These are phyloP conservation scores for Takakia lepidozioides DNA, from an alignment of 225 moss, liverwort and hornwort species.

Conservation along the genomic window DNA sequence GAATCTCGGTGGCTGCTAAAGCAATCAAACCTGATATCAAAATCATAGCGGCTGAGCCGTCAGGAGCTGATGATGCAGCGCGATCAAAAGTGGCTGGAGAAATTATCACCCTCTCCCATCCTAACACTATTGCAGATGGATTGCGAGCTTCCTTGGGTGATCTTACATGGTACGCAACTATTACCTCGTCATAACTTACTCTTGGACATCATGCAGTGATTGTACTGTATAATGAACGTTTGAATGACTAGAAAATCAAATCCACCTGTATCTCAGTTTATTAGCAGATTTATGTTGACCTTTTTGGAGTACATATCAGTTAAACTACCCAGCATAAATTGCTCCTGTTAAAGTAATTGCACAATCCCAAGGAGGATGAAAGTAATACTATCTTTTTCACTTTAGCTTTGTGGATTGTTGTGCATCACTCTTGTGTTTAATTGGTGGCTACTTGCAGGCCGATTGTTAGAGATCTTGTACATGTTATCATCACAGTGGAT, in stretches of 20 bases:
- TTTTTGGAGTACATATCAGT: too few species aligned
- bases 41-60: slow-evolving; percentile 74
- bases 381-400: too few species aligned
- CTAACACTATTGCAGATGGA: slow-evolving; percentile 73
- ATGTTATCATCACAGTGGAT: slow-evolving; percentile 52
- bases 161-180: slow-evolving; percentile 48
- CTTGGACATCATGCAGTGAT: too few species aligned
- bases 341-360: background rate
- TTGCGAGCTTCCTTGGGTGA: slow-evolving; percentile 60
- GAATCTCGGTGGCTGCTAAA: slow-evolving; percentile 68
- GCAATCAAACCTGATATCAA: slow-evolving; percentile 52
- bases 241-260: too few species aligned
- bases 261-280: too few species aligned
- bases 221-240: too few species aligned
- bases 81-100: slow-evolving; percentile 54
- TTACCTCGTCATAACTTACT: background rate
- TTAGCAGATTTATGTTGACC: too few species aligned
- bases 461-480: slow-evolving; percentile 67
- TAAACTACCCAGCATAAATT: too few species aligned
- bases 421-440: too few species aligned
- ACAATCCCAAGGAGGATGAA: background rate
- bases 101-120: slow-evolving; percentile 40
- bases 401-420: too few species aligned
- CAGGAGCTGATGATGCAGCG: slow-evolving; percentile 82
- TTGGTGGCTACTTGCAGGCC: too few species aligned